Evolutionary conservation across 1,139 yeast genomes (phyloP), one percentile per base, ranked within the genome.

Genomic region (Yamadazyma diddensiae): DNA sequence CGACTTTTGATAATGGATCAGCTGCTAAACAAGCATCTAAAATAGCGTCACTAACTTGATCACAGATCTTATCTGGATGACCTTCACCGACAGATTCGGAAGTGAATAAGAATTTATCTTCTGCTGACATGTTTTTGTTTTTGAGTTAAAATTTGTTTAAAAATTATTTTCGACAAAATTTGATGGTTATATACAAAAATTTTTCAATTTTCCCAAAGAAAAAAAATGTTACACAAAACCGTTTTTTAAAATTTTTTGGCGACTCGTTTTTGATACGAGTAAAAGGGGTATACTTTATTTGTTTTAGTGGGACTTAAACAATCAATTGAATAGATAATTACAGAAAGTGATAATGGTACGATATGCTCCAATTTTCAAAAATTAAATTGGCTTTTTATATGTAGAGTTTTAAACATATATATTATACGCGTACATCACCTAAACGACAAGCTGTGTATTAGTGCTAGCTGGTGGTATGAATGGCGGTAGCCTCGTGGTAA

Each of bases 21-120:
- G 74, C 94, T 42, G 86, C 80, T 53, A 92, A 75, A 77, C 97
- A 92, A 53, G 98, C 99, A 59, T 92, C 99, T 56, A 92, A 78
- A 57, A 92, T 87, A 55, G 98, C 98, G 62, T 94, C 98, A 36
- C 95, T 85, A 48, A 94, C 96, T 75, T 92, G 99, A 70, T 92
- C 98, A 73, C 98, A 92, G 73, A 92, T 94, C 82, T 92, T 92
- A 65, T 92, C 98, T 61, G 98, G 97, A 79, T 92, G 97, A 60
- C 97, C 97, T 70, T 87, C 96, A 73, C 96, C 96, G 53, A 87
- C 96, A 50, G 96, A 87, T 74, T 92, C 98, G 51, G 97, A 90
- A 53, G 96, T 85, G 64, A 86, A 85, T 56, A 86, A 73, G 66
- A 85, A 85, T 40, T 55, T 66, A 58, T 68, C 73, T 32, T 41